A percentile compares a stretch with the other conserved stretches of the same genome.
Conservation (phyloP, 768 basidiomycete genomes). For the Cystofilobasidium macerans region DNA sequence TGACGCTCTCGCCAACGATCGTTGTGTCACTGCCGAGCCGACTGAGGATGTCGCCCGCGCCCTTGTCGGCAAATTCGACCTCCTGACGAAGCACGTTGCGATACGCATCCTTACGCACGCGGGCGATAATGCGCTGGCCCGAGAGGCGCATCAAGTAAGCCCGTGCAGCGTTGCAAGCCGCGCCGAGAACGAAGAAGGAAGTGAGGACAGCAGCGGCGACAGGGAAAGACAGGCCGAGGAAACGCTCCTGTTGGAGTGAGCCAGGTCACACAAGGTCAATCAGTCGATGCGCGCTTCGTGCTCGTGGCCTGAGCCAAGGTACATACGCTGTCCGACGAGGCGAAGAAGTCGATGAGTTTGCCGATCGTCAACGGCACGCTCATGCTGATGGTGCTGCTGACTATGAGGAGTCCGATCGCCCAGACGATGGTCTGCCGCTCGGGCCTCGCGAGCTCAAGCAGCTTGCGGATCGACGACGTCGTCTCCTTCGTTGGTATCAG, state of each 20-base stretch:
- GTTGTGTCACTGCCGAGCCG: constrained; percentile 80
- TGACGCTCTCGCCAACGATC: constrained; percentile 64
- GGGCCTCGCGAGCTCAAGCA: constrained; percentile 65
- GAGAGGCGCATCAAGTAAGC: constrained; percentile 61
- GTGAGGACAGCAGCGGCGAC: constrained; percentile 67
- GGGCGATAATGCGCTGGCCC: constrained; percentile 83
- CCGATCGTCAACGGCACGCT: constrained; percentile 87
- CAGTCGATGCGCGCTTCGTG: too few species aligned
- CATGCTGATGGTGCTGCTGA: constrained; percentile 86
- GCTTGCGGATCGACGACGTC: constrained; percentile 38
- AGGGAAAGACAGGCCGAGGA: constrained; percentile 65
- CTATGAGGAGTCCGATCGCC: constrained; percentile 61
- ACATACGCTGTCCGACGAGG: constrained; percentile 57
- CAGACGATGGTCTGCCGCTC: constrained; percentile 65
- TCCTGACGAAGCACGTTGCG: constrained; percentile 75
- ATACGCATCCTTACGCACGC: constrained; percentile 64
- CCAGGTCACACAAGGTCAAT: too few species aligned
- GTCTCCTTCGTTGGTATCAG: constrained; percentile 2
- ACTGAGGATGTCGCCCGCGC: constrained; percentile 87
- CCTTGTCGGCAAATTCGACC: constrained; percentile 81
- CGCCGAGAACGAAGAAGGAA: constrained; percentile 72
- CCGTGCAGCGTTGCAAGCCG: constrained; percentile 64
- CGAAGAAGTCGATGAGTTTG: constrained; percentile 84
- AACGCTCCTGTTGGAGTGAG: constrained; percentile 42
- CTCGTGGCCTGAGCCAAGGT: too few species aligned